phyloP scores from a whole-genome alignment of 345 rosid genomes.

The Bruguiera gymnorhiza region DNA sequence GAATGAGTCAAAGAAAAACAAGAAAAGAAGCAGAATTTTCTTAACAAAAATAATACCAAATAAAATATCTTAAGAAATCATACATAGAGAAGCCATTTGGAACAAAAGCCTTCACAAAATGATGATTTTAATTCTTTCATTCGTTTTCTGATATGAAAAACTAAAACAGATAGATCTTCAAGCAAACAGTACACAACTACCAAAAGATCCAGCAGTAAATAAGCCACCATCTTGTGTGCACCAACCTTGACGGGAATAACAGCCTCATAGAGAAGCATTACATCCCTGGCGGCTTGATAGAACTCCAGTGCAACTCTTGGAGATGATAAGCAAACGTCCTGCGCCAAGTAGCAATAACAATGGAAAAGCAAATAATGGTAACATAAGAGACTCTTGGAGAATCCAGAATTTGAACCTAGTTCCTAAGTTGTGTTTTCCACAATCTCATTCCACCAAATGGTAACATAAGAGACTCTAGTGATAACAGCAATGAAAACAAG shows the following conservation, averaged over 20 bases:
- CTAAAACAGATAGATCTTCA: not conserved
- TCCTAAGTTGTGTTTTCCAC: no score
- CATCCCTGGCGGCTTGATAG: conserved; percentile 84
- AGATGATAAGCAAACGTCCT: conserved; percentile 89
- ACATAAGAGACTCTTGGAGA: no score
- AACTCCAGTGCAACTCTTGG: conserved; percentile 81
- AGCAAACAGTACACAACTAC: not conserved
- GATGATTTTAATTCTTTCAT: not conserved
- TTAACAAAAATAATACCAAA: not conserved
- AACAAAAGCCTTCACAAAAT: not conserved
- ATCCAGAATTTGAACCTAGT: no score
- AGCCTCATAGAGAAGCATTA: conserved; percentile 83
- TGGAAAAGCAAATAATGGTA: not conserved
- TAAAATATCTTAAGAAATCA: not conserved
- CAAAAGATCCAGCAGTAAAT: not conserved
- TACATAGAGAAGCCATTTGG: no score
- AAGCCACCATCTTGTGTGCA: conserved; percentile 19
- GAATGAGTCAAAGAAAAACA: not conserved
- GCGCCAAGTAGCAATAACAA: conserved; percentile 18
- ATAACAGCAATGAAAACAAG: no score
- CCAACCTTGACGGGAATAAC: conserved; percentile 92
- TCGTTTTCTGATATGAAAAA: not conserved
- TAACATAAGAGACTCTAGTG: no score
- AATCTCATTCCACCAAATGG: no score
- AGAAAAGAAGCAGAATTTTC: not conserved